Base-by-base conservation (phyloP, 768 basidiomycete genomes). In the Amanita subjunquillea region DNA sequence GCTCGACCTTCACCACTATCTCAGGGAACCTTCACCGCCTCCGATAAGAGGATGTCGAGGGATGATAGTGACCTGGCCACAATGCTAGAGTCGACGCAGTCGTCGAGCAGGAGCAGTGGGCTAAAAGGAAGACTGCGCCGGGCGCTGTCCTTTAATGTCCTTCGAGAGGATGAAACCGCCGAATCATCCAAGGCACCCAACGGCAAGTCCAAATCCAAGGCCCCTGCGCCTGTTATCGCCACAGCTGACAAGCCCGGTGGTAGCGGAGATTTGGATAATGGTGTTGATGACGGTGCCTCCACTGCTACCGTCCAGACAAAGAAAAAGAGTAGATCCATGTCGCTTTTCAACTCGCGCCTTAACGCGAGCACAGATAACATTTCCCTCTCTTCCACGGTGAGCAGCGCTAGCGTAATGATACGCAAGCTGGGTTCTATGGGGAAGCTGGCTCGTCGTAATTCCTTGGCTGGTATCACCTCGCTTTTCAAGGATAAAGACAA, bases 401-500 rank as follows among this genome's bases (percentile, higher is more conserved):
- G 87, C 57, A 91, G 87, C 48, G 95, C 95, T 20, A 91, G 88
- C 41, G 87, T 97, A 65, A 95, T 98, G 80, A 92, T 94, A 59
- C 79, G 91, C 56, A 94, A 92, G 69, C 80, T 94, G 50, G 85
- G 91, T 6, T 80, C 80, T 40, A 80, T 92, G 65, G 89, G 87
- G 17, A 87, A 87, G 66, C 75, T 93, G 12, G 86, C 88, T 5
- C 72, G 89, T 43, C 74, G 89, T 39, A 91, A 91, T 61, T 87
- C 85, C 29, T 69, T 94, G 22, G 84, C 85, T 42, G 85, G 89
- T 25, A 89, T 93, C 62, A 89, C 89, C n/a, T 86, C 83, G 46
- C 70, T 93, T 50, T 92, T 94, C 77, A 91, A 91, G 68, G 87
- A 90, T 63, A 88, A 79, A 60, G 79, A 79, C 55, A 76, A 73